Evolutionary conservation across 257 asterid species (phyloP).

Genomic region (Plectranthus barbatus): DNA sequence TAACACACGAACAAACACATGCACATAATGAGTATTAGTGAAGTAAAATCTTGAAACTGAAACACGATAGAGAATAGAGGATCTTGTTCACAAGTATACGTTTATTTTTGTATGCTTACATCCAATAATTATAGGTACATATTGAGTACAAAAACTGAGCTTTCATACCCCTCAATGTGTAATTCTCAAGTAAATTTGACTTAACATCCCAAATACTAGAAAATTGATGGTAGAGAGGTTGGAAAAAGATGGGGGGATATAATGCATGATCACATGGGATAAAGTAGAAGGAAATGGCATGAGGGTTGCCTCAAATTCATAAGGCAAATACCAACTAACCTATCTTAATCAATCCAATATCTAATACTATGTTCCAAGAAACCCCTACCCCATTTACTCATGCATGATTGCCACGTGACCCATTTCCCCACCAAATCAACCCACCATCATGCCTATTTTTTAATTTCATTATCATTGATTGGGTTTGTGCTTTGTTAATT

Average conservation of each 20-base stretch:
- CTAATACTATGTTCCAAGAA: slow-evolving; percentile 51
- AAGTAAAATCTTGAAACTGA: not conserved
- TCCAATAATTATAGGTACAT: not conserved
- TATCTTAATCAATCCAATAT: slow-evolving; percentile 38
- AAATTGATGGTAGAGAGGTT: slow-evolving; percentile 18
- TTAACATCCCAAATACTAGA: not conserved
- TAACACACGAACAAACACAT: too few species aligned
- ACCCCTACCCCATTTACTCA: slow-evolving; percentile 33
- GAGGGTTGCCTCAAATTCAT: slow-evolving; percentile 54
- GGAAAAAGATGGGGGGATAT: too few species aligned
- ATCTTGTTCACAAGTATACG: not conserved
- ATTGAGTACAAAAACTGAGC: not conserved
- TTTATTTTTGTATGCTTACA: not conserved
- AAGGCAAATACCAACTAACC: slow-evolving; percentile 47
- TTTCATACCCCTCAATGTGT: slow-evolving; percentile 6
- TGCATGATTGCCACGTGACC: slow-evolving; percentile 43
- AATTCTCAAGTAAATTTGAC: slow-evolving; percentile 23
- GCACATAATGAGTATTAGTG: too few species aligned
- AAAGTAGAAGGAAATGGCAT: slow-evolving; percentile 32
- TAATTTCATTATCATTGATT: too few species aligned
- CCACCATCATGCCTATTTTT: slow-evolving; percentile 32
- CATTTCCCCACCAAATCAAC: slow-evolving; percentile 36
- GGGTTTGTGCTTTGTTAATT: not conserved
- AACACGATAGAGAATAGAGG: not conserved
- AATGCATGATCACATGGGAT: slow-evolving; percentile 49